These are phyloP conservation scores for Amphicarpaea edgeworthii DNA, from an alignment of 306 rosid species.

Conservation along the genomic window DNA sequence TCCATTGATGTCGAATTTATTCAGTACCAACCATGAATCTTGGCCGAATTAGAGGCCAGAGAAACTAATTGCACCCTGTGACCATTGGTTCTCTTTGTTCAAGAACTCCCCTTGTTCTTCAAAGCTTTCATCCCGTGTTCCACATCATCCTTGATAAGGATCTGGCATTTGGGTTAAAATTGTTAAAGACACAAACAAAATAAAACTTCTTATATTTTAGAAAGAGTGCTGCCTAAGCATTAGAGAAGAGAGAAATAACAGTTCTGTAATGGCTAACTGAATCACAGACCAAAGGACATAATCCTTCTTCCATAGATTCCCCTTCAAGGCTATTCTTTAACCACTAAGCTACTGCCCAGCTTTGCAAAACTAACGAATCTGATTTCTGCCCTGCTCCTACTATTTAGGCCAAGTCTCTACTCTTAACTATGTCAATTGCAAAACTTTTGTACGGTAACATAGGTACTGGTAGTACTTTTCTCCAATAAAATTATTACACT, in stretches of 20 bases:
- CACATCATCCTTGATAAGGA: neutral
- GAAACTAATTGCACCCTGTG: neutral
- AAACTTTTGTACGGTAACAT: neutral
- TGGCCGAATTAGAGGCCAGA: neutral
- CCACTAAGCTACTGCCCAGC: neutral
- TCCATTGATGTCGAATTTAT: neutral
- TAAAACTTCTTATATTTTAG: constrained; percentile 9
- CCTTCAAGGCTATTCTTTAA: constrained; percentile 19
- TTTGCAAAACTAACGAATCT: constrained; percentile 20
- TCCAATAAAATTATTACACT: neutral
- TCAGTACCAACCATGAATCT: neutral
- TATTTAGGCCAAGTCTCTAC: neutral
- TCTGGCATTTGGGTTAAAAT: neutral
- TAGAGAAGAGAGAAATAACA: neutral
- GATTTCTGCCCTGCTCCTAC: neutral
- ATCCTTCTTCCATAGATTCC: neutral
- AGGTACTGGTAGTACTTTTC: neutral
- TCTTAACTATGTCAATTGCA: neutral
- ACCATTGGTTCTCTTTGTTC: neutral
- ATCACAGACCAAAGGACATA: constrained; percentile 4
- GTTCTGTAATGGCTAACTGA: neutral
- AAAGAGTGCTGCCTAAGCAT: neutral
- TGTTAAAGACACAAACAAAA: neutral
- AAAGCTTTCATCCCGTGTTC: constrained; percentile 2
- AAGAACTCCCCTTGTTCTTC: neutral